phyloP scores from a whole-genome alignment of 2,329 filamentous ascomycete species.

The Trichoderma sp. region DNA sequence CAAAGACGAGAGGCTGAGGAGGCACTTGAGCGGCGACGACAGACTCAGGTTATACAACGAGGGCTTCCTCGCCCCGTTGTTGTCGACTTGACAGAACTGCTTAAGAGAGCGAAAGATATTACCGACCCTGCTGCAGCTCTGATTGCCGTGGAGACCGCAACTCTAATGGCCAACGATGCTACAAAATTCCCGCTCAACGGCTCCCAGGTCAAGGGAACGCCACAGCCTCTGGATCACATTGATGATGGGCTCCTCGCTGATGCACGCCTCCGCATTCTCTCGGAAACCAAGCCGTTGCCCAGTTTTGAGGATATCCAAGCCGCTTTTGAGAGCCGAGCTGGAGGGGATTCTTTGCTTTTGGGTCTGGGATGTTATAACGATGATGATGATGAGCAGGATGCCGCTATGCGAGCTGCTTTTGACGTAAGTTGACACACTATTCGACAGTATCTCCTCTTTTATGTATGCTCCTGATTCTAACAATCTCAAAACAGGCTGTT shows the following conservation, averaged over 20 bases:
- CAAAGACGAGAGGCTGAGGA: conserved; percentile 70
- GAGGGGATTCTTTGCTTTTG: conserved; percentile 60
- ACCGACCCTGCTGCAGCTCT: conserved; percentile 64
- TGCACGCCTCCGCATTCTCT: conserved; percentile 72
- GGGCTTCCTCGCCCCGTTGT: conserved; percentile 72
- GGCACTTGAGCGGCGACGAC: conserved; percentile 74
- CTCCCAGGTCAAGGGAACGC: conserved; percentile 60
- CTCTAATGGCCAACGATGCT: conserved; percentile 81
- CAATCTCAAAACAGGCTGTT: conserved; percentile 49
- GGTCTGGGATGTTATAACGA: conserved; percentile 80
- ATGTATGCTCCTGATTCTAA: not conserved
- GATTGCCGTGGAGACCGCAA: conserved; percentile 74
- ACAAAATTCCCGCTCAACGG: conserved; percentile 69
- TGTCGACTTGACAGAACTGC: conserved; percentile 68
- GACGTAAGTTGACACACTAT: conserved; percentile 53
- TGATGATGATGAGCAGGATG: conserved; percentile 65
- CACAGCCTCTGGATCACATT: conserved; percentile 60
- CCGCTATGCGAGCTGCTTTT: conserved; percentile 67
- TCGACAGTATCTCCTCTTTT: not conserved
- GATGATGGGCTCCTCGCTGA: conserved; percentile 70
- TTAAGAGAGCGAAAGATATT: conserved; percentile 60
- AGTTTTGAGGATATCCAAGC: conserved; percentile 51
- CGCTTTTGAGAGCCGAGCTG: conserved; percentile 53
- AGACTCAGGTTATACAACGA: conserved; percentile 89
- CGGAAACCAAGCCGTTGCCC: conserved; percentile 59